Evolutionary conservation across 352 stramenopile species (phyloP).

Genomic region (Phytophthora hybrid): DNA sequence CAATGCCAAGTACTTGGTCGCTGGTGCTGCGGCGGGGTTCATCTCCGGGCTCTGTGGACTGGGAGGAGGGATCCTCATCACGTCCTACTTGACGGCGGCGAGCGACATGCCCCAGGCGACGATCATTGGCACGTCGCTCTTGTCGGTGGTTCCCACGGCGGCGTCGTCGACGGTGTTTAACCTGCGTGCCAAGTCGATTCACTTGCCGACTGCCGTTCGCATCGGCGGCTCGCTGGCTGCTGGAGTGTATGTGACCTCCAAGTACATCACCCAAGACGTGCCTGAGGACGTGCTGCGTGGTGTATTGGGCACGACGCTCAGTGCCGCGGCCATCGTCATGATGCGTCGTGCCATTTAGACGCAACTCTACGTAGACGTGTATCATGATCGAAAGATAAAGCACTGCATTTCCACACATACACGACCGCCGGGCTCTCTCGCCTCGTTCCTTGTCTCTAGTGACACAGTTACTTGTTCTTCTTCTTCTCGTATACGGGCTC

Average conservation of each 20-base stretch:
- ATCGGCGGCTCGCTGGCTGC: slow-evolving; percentile 71
- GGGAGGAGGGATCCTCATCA: slow-evolving; percentile 88
- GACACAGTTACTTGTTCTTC: slow-evolving; percentile 63
- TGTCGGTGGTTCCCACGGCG: slow-evolving; percentile 84
- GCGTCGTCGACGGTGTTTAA: slow-evolving; percentile 87
- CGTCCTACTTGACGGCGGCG: slow-evolving; percentile 82
- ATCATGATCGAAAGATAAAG: slow-evolving; percentile 28
- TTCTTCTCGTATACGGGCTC: slow-evolving; percentile 87
- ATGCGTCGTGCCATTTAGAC: slow-evolving; percentile 78
- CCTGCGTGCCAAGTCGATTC: slow-evolving; percentile 78
- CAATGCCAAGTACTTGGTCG: slow-evolving; percentile 84
- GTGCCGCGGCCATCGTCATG: slow-evolving; percentile 80
- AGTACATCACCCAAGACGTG: slow-evolving; percentile 84
- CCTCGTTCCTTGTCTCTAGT: slow-evolving; percentile 9
- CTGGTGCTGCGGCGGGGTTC: slow-evolving; percentile 78
- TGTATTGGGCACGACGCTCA: slow-evolving; percentile 77
- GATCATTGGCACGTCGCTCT: slow-evolving; percentile 87
- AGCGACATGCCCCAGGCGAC: slow-evolving; percentile 88
- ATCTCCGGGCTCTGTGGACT: slow-evolving; percentile 87
- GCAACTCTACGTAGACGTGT: slow-evolving; percentile 9
- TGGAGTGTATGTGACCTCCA: slow-evolving; percentile 82
- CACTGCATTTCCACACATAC: slow-evolving; percentile 36
- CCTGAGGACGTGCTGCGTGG: slow-evolving; percentile 77
- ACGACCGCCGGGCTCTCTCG: slow-evolving; percentile 29
- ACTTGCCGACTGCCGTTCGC: slow-evolving; percentile 72